These are phyloP conservation scores for Blastobotrys indianensis DNA, from an alignment of 1,139 yeast genomes.

Conservation along the genomic window DNA sequence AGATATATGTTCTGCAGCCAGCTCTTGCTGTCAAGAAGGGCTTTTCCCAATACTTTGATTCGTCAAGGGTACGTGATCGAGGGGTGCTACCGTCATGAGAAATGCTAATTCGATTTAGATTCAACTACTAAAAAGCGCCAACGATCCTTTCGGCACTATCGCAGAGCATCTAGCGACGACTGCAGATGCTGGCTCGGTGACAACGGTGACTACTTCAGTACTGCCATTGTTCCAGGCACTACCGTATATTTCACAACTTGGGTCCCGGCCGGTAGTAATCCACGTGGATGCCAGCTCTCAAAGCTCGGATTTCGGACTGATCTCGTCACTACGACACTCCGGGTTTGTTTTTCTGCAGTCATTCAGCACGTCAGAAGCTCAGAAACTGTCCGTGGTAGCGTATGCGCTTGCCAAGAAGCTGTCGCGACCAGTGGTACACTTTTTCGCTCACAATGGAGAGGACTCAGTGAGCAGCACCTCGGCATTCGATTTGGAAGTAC, in stretches of 20 bases:
- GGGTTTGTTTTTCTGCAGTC: constrained; percentile 62
- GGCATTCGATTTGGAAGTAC: constrained; percentile 11
- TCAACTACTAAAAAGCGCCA: constrained; percentile 39
- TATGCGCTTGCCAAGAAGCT: constrained; percentile 49
- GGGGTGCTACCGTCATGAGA: too few species aligned
- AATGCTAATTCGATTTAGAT: constrained; percentile 20
- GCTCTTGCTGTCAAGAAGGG: constrained; percentile 42
- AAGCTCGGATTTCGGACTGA: constrained; percentile 50
- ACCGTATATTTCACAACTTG: constrained; percentile 52
- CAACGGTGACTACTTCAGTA: constrained; percentile 43
- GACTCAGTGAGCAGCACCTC: not conserved
- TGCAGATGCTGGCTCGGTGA: constrained; percentile 10
- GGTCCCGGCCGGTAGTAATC: constrained; percentile 45
- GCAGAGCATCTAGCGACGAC: constrained; percentile 23
- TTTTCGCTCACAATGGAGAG: constrained; percentile 32
- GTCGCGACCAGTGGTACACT: constrained; percentile 61
- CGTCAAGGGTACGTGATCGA: constrained; percentile 12
- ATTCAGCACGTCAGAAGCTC: constrained; percentile 48
- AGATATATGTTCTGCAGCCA: constrained; percentile 42
- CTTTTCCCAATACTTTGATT: constrained; percentile 28
- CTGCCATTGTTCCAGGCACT: constrained; percentile 50
- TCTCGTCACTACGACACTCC: constrained; percentile 67
- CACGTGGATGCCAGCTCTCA: constrained; percentile 46
- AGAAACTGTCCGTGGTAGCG: constrained; percentile 49
- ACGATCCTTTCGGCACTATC: constrained; percentile 51